A percentile compares a stretch with the other conserved stretches of the same genome.
These are phyloP conservation scores for Triadica sebifera DNA, from an alignment of 345 rosid genomes.

Conservation along the genomic window DNA sequence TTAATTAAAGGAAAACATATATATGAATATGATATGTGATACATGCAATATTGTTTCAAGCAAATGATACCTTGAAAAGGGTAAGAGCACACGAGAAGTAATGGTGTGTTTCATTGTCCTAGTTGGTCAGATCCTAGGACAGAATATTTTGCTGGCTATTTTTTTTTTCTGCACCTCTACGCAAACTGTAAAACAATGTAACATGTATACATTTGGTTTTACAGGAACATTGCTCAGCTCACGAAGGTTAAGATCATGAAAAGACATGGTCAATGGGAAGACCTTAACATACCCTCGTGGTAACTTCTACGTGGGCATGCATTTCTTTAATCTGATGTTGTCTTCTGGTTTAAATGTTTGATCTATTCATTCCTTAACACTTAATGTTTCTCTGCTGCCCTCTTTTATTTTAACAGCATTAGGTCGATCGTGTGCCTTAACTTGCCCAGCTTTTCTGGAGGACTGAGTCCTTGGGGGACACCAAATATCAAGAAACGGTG, in stretches of 20 bases:
- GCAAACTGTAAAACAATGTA: too few species aligned
- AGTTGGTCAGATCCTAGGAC: too few species aligned
- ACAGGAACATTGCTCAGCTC: conserved; percentile 84
- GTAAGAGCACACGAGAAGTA: too few species aligned
- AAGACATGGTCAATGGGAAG: conserved; percentile 61
- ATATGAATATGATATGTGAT: not conserved
- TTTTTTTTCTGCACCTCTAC: too few species aligned
- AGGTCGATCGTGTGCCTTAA: conserved; percentile 84
- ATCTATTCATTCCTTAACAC: not conserved
- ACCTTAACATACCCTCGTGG: conserved; percentile 65
- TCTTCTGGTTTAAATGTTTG: not conserved
- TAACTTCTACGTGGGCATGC: conserved; percentile 13
- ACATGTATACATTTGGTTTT: not conserved
- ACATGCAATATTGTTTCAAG: too few species aligned
- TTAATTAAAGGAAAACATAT: not conserved
- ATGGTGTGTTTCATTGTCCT: too few species aligned
- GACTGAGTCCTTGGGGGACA: conserved; percentile 89
- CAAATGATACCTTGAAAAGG: too few species aligned
- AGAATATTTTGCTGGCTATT: too few species aligned
- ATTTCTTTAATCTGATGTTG: not conserved
- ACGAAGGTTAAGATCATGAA: conserved; percentile 78
- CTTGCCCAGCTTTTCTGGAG: conserved; percentile 93
- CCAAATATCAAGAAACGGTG: conserved; percentile 48
- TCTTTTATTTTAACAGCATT: conserved; percentile 45
- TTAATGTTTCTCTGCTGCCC: not conserved